A percentile compares a stretch with the other conserved stretches of the same genome.
phyloP scores from a whole-genome alignment of 2,329 filamentous ascomycete genomes.

The Colletotrichum graminicola region DNA sequence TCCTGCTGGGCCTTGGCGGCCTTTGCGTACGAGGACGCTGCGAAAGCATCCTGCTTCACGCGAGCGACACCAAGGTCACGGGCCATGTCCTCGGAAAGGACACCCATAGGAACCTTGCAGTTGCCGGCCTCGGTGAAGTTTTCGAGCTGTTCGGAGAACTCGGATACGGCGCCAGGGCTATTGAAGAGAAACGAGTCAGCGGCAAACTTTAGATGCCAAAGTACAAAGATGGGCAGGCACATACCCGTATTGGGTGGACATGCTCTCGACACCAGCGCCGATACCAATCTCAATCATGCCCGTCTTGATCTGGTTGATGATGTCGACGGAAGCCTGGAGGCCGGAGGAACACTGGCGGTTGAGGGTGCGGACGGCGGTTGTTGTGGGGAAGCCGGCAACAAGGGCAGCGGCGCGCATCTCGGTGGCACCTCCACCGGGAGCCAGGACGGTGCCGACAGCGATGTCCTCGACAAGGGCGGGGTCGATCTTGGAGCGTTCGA shows the following conservation, averaged over 20 bases:
- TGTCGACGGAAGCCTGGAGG: slow-evolving; percentile 91
- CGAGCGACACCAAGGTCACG: slow-evolving; percentile 82
- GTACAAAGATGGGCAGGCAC: slow-evolving; percentile 46
- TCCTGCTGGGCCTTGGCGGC: slow-evolving; percentile 85
- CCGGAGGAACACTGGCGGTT: slow-evolving; percentile 97
- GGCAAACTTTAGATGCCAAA: neutral
- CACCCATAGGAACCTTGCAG: slow-evolving; percentile 98
- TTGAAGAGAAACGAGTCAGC: slow-evolving; percentile 53
- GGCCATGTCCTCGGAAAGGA: slow-evolving; percentile 94
- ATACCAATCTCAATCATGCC: slow-evolving; percentile 97
- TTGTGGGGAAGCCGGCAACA: slow-evolving; percentile 89
- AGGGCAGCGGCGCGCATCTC: slow-evolving; percentile 95
- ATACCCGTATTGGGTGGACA: slow-evolving; percentile 91
- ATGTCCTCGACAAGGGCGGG: slow-evolving; percentile 91
- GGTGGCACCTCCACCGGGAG: slow-evolving; percentile 93
- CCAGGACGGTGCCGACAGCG: slow-evolving; percentile 89
- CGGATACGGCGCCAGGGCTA: slow-evolving; percentile 84
- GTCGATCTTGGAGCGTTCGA: slow-evolving; percentile 90
- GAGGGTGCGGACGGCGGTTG: slow-evolving; percentile 85
- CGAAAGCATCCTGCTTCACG: slow-evolving; percentile 88
- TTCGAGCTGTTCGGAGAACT: slow-evolving; percentile 93
- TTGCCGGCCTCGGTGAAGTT: slow-evolving; percentile 85
- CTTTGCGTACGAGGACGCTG: slow-evolving; percentile 92
- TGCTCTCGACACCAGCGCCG: slow-evolving; percentile 96
- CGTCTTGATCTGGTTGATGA: slow-evolving; percentile 89